These are phyloP conservation scores for Paramyrothecium roridum DNA, from an alignment of 2,329 filamentous ascomycete species.

Conservation along the genomic window DNA sequence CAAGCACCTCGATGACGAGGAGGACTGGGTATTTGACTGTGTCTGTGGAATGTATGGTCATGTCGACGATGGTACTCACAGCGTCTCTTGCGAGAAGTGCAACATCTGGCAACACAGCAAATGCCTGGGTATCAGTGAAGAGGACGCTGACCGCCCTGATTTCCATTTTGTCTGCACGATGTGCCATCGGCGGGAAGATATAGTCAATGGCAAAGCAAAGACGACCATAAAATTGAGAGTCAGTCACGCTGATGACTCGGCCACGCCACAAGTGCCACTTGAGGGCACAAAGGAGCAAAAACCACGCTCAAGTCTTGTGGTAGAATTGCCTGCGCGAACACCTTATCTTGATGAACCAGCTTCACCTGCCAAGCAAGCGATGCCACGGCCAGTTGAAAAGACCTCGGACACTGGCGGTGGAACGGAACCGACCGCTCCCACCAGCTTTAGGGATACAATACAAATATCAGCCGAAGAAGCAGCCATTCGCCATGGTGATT, in stretches of 20 bases:
- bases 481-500: too few relatives aligned
- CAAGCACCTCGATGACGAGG: slow-evolving; percentile 72
- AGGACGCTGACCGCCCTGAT: slow-evolving; percentile 77
- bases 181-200: slow-evolving; percentile 68
- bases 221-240: slow-evolving; percentile 54
- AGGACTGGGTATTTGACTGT: slow-evolving; percentile 94
- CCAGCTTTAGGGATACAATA: too few relatives aligned
- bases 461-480: too few relatives aligned
- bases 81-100: slow-evolving; percentile 89
- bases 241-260: slow-evolving; percentile 13
- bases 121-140: slow-evolving; percentile 76
- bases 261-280: slow-evolving; percentile 3
- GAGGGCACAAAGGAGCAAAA: slow-evolving; percentile 3
- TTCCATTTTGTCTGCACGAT: slow-evolving; percentile 83
- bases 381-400: too few relatives aligned
- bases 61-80: slow-evolving; percentile 91
- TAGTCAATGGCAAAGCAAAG: slow-evolving; percentile 54
- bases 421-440: too few relatives aligned
- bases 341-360: too few relatives aligned
- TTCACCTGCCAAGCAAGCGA: too few relatives aligned
- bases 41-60: slow-evolving; percentile 87
- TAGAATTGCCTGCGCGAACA: too few relatives aligned
- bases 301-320: not conserved
- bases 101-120: slow-evolving; percentile 97
- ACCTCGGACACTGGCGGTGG: too few relatives aligned